These are phyloP conservation scores for Termitomyces titanicus DNA, from an alignment of 768 basidiomycete genomes.

Conservation along the genomic window DNA sequence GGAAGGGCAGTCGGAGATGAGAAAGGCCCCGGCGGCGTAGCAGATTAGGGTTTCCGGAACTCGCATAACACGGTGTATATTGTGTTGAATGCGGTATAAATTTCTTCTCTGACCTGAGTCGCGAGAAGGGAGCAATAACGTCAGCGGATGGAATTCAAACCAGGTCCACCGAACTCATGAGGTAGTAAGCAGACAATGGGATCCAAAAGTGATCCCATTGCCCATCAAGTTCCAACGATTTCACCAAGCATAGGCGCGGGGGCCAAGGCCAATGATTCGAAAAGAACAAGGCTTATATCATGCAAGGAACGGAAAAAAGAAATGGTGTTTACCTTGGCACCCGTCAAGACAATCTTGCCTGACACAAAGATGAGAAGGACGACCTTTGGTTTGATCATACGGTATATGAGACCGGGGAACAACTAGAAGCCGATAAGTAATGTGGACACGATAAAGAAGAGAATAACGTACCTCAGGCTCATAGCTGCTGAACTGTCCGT, in stretches of 20 bases:
- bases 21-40: conserved; percentile 2
- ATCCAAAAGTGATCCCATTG: conserved; percentile 16
- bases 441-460: neutral
- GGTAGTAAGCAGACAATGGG: conserved; percentile 30
- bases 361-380: conserved; percentile 98
- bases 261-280: conserved; percentile 6
- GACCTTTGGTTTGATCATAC: conserved; percentile 99
- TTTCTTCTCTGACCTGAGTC: conserved; percentile 92
- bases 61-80: conserved; percentile 98
- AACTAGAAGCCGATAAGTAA: conserved; percentile 47
- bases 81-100: conserved; percentile 98
- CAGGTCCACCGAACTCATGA: conserved; percentile 31
- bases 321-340: conserved; percentile 84
- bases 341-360: conserved; percentile 97
- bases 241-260: neutral
- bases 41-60: conserved; percentile 74
- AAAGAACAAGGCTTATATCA: conserved; percentile 14
- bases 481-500: conserved; percentile 97
- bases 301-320: conserved; percentile 19
- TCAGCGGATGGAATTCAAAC: conserved; percentile 51
- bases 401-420: conserved; percentile 98
- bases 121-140: conserved; percentile 28
- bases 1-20: conserved; percentile 9
- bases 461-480: conserved; percentile 82
- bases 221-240: conserved; percentile 10